Evolutionary conservation across 768 basidiomycete species (phyloP).

Genomic region (Suillus weaverae): DNA sequence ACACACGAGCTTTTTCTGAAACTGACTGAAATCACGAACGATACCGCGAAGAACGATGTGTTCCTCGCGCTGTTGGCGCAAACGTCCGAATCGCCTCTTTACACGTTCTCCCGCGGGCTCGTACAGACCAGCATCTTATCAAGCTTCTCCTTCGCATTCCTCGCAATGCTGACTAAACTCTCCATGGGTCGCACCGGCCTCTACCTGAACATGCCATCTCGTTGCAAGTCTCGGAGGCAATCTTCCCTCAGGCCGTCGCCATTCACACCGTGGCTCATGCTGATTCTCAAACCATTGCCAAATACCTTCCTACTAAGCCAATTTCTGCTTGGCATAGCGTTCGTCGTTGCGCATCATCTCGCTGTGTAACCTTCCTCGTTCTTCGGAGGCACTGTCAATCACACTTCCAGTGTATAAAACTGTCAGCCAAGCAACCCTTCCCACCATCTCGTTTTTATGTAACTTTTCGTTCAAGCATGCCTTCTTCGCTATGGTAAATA

Average conservation of each 20-base stretch:
- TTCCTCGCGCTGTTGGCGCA: neutral
- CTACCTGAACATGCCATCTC: neutral
- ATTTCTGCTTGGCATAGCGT: neutral
- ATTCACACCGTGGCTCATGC: neutral
- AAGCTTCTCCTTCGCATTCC: neutral
- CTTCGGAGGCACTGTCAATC: neutral
- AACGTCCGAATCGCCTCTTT: neutral
- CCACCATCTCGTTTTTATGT: neutral
- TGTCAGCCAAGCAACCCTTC: neutral
- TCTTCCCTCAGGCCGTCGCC: neutral
- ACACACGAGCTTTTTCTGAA: neutral
- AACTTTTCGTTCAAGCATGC: neutral
- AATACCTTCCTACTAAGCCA: neutral
- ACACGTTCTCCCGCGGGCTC: neutral
- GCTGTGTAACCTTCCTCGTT: neutral
- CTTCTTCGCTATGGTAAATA: neutral
- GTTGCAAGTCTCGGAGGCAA: neutral
- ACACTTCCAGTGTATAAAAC: neutral
- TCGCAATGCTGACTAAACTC: neutral
- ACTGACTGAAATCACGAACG: neutral
- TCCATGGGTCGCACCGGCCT: neutral
- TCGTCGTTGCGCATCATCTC: neutral
- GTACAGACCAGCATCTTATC: neutral
- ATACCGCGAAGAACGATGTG: neutral
- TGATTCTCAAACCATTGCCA: neutral